These are phyloP conservation scores for Monosporozyma solicola DNA, from an alignment of 805 yeast genomes.

Conservation along the genomic window DNA sequence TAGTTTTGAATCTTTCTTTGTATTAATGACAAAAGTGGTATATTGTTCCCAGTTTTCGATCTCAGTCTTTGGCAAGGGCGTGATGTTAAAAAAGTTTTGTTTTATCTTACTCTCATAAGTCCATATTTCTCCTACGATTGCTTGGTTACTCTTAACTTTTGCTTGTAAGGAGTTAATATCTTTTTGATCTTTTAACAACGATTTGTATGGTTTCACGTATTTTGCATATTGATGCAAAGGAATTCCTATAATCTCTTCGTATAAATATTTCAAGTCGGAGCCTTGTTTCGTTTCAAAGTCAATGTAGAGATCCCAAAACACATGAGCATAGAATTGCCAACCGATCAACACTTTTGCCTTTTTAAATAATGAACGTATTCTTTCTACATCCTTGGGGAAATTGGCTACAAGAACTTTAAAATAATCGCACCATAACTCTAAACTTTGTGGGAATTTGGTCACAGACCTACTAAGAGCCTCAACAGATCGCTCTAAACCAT, in stretches of 20 bases:
- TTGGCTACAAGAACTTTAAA: constrained; percentile 43
- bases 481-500: constrained; percentile 46
- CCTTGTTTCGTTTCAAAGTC: constrained; percentile 45
- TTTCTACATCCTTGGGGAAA: constrained; percentile 24
- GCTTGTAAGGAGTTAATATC: constrained; percentile 30
- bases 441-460: constrained; percentile 43
- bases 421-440: constrained; percentile 66
- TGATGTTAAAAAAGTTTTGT: constrained; percentile 49
- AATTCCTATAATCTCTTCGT: constrained; percentile 39
- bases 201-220: constrained; percentile 48
- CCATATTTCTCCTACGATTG: constrained; percentile 55
- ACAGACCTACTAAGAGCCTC: constrained; percentile 37
- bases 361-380: constrained; percentile 37
- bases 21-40: constrained; percentile 42
- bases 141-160: constrained; percentile 36
- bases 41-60: constrained; percentile 53
- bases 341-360: constrained; percentile 50
- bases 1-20: constrained; percentile 23
- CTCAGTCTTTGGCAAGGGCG: constrained; percentile 36
- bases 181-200: constrained; percentile 14
- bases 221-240: constrained; percentile 86
- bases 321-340: constrained; percentile 63
- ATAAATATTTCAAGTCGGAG: constrained; percentile 32
- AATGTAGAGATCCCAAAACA: constrained; percentile 73
- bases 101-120: constrained; percentile 56